A percentile compares a stretch with the other conserved stretches of the same genome.
phyloP scores from a whole-genome alignment of 257 asterid genomes.

The Vinca minor region DNA sequence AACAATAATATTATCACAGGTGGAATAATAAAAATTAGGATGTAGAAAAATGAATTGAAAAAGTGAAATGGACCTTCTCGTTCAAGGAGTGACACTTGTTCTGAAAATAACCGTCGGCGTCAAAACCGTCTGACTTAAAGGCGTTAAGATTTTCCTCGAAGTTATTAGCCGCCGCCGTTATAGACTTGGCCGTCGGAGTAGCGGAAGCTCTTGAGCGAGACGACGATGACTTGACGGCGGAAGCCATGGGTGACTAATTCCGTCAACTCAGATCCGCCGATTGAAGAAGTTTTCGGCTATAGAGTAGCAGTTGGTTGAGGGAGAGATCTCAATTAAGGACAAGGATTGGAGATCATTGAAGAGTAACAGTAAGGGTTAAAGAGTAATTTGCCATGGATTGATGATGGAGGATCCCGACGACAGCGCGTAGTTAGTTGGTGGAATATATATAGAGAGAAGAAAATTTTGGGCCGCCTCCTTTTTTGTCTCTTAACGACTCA shows the following conservation, averaged over 20 bases:
- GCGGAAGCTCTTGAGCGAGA: conserved; percentile 73
- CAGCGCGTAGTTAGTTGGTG: conserved; percentile 1
- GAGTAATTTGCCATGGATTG: conserved; percentile 7
- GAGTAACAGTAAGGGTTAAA: background rate
- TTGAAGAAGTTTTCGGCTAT: too few relatives aligned
- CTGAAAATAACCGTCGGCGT: conserved; percentile 77
- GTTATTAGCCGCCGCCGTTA: conserved; percentile 50
- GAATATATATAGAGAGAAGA: background rate
- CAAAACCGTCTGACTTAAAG: conserved; percentile 85
- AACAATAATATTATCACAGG: too few relatives aligned
- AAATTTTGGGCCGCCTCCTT: too few relatives aligned
- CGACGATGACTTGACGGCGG: conserved; percentile 66
- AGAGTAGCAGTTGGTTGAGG: too few relatives aligned
- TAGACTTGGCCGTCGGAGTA: conserved; percentile 34
- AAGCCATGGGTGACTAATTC: conserved; percentile 45
- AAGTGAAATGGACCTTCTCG: conserved; percentile 52
- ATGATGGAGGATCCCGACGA: background rate
- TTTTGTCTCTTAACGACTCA: too few relatives aligned
- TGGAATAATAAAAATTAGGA: too few relatives aligned
- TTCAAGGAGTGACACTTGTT: conserved; percentile 82
- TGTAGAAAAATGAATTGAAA: too few relatives aligned
- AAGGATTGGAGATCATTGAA: background rate
- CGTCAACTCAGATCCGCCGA: conserved; percentile 3
- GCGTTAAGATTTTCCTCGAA: conserved; percentile 87
- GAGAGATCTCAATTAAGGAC: conserved; percentile 1